phyloP scores from a whole-genome alignment of 108 stramenopile species.

The Nitzschia inconspicua region DNA sequence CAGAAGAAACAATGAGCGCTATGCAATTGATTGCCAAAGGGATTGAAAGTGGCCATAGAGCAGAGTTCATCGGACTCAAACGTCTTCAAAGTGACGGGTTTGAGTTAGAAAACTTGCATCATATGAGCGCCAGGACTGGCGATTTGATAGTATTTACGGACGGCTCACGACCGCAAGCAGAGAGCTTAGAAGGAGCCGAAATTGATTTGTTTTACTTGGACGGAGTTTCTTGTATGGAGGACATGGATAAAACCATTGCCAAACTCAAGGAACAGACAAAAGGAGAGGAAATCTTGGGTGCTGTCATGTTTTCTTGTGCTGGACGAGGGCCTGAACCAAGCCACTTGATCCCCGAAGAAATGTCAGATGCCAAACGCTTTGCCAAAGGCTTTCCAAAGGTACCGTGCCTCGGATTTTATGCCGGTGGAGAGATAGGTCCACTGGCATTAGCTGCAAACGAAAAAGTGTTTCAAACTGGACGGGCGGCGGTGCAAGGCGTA shows the following conservation, averaged over 20 bases:
- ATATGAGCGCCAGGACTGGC: neutral
- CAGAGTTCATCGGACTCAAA: conserved; percentile 46
- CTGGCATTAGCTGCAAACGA: conserved; percentile 41
- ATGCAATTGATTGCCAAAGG: conserved; percentile 12
- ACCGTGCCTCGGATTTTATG: conserved; percentile 54
- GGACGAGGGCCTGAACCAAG: conserved; percentile 38
- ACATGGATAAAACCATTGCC: conserved; percentile 37
- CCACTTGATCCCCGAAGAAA: conserved; percentile 25
- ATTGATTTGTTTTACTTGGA: conserved; percentile 48
- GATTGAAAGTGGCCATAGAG: neutral
- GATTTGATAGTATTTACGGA: conserved; percentile 23
- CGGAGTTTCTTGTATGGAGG: conserved; percentile 40
- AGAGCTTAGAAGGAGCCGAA: conserved; percentile 30
- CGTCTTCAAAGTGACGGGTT: conserved; percentile 33
- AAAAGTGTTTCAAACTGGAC: conserved; percentile 41
- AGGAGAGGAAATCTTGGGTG: conserved; percentile 44
- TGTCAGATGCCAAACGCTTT: conserved; percentile 55
- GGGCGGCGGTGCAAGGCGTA: conserved; percentile 44
- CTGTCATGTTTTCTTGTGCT: conserved; percentile 49
- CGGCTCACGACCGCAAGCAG: conserved; percentile 16
- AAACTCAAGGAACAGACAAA: conserved; percentile 25
- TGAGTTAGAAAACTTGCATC: conserved; percentile 18
- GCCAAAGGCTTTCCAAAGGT: conserved; percentile 34
- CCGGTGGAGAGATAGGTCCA: conserved; percentile 59
- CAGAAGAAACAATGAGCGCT: conserved; percentile 20